Percentiles rank a stretch among this genome's conserved stretches.
Conservation (phyloP, 371 early-diverging fungal species). For the Choanephora cucurbitarum region DNA sequence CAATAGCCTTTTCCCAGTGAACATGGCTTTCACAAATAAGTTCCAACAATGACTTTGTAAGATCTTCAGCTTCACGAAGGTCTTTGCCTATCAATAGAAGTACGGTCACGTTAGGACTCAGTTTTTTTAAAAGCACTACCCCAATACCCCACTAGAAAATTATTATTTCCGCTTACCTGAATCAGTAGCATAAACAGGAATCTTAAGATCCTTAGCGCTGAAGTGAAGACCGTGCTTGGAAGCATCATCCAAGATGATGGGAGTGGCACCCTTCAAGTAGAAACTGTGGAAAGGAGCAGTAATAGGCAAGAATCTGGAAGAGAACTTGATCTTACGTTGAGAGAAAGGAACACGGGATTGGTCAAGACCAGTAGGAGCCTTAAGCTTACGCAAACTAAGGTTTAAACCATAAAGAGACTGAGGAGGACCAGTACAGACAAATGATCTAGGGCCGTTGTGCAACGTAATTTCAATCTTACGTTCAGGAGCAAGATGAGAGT, state of each 20-base stretch:
- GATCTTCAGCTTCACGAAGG: slow-evolving; percentile 52
- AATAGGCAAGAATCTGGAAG: slow-evolving; percentile 86
- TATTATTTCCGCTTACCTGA: slow-evolving; percentile 48
- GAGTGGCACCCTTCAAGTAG: slow-evolving; percentile 71
- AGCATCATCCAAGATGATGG: slow-evolving; percentile 67
- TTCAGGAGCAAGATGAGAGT: slow-evolving; percentile 80
- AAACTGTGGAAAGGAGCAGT: slow-evolving; percentile 87
- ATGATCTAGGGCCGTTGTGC: slow-evolving; percentile 85
- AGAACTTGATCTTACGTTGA: slow-evolving; percentile 86
- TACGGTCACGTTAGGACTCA: slow-evolving; percentile 7
- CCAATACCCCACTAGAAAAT: slow-evolving; percentile 44
- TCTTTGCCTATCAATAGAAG: slow-evolving; percentile 58
- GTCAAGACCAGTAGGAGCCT: slow-evolving; percentile 80
- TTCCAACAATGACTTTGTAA: slow-evolving; percentile 75
- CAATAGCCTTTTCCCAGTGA: slow-evolving; percentile 88
- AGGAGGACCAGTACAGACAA: slow-evolving; percentile 86
- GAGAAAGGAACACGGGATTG: slow-evolving; percentile 86
- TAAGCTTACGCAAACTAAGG: slow-evolving; percentile 83
- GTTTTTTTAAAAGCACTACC: slow-evolving; percentile 21
- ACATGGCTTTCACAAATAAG: slow-evolving; percentile 84
- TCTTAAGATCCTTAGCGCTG: slow-evolving; percentile 56
- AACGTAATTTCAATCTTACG: slow-evolving; percentile 83
- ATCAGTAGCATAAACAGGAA: slow-evolving; percentile 82
- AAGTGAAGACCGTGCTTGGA: slow-evolving; percentile 59
- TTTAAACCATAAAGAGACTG: slow-evolving; percentile 91